Evolutionary conservation across 2,329 filamentous ascomycete species (phyloP), one percentile per base, ranked within the genome.

Genomic region (Aspergillus calidoustus): DNA sequence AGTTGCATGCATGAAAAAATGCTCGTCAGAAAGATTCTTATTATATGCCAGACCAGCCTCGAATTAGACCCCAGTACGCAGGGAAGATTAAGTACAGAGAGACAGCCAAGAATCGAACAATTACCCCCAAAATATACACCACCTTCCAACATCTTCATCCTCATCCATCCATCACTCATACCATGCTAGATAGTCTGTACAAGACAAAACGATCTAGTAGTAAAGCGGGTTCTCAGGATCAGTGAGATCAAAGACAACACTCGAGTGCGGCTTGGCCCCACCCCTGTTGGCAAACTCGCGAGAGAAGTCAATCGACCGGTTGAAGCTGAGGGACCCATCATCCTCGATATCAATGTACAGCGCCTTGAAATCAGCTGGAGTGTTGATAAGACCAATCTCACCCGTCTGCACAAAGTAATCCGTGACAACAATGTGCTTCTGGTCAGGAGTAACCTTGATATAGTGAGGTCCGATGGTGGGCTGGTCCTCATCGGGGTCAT

Each of bases 401-500:
- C 86, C 86, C 9, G 82, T 84, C 75, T 89, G 86, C 3, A 89
- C 84, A 68, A 89, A 89, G 77, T 89, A 89, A 56, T 87, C 87
- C n/a, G 84, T 87, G 15, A 88, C 85, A 2, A 88, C 79, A 17
- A 89, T 73, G 71, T 88, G 84, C 79, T 87, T 87, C 79, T 88
- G 85, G 65, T 88, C 86, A 0, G 86, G 86, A 4, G 84, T 84
- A 62, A 89, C 79, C 78, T 88, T 89, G 76, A 89, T 77, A 67
- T 88, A 89, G 77, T 89, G 86, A 0, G 86, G 86, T 0, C 86
- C 85, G 56, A 87, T 80, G 61, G 84, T 86, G 22, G 84, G 85
- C 72, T 89, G 86, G 31, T 79, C 73, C 72, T 85, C 83, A 59
- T 87, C 72, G 0, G 86, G 86, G 67, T 89, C 77, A 64, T 89